A percentile compares a stretch with the other conserved stretches of the same genome.
phyloP scores from a whole-genome alignment of 2,329 filamentous ascomycete species.

The Botryosphaeria agaves region DNA sequence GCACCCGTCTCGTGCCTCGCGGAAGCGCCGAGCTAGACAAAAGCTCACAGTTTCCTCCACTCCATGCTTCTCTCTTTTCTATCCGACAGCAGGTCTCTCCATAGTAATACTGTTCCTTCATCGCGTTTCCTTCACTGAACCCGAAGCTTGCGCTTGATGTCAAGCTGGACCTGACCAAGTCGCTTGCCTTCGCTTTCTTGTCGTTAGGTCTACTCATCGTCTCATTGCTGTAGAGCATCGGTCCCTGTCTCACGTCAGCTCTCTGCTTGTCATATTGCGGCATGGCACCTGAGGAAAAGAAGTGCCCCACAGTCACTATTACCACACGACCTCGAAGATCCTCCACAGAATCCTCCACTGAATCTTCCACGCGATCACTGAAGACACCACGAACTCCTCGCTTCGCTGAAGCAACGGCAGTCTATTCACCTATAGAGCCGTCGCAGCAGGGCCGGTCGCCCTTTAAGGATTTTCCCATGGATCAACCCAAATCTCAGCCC shows the following conservation, averaged over 20 bases:
- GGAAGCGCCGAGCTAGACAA: constrained; percentile 18
- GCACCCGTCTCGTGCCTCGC: neutral
- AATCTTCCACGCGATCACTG: constrained; percentile 20
- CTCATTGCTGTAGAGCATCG: constrained; percentile 4
- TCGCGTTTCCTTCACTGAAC: constrained; percentile 10
- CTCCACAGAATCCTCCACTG: constrained; percentile 20
- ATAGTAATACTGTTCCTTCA: constrained; percentile 19
- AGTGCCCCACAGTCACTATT: constrained; percentile 21
- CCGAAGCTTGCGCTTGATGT: constrained; percentile 10
- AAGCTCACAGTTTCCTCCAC: constrained; percentile 18
- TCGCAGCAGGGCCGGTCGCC: constrained; percentile 29
- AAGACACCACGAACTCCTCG: constrained; percentile 59
- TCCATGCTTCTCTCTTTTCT: constrained; percentile 11
- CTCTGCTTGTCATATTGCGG: constrained; percentile 17
- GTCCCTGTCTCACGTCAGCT: constrained; percentile 12
- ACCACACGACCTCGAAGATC: constrained; percentile 19
- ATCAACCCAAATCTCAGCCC: constrained; percentile 40
- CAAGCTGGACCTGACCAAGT: constrained; percentile 17
- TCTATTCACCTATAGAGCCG: constrained; percentile 57
- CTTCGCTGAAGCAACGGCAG: constrained; percentile 65
- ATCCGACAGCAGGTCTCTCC: constrained; percentile 22
- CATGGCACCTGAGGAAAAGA: constrained; percentile 30
- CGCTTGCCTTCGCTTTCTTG: constrained; percentile 12
- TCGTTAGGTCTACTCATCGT: constrained; percentile 11
- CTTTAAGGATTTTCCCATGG: constrained; percentile 41